A percentile compares a stretch with the other conserved stretches of the same genome.
Conservation (phyloP, 768 basidiomycete genomes). For the Boletus edulis region DNA sequence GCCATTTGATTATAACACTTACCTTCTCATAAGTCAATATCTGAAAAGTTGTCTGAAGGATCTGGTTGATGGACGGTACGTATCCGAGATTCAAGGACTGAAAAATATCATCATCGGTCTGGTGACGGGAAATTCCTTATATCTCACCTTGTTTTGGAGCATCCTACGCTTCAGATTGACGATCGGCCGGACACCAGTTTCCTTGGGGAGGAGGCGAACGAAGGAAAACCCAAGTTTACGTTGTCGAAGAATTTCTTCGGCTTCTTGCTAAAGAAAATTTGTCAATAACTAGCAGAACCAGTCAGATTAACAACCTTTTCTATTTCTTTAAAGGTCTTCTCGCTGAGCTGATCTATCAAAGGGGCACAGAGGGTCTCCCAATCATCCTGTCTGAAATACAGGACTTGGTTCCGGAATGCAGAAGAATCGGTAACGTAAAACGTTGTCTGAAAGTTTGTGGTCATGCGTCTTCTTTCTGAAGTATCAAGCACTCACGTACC, state of each 20-base stretch:
- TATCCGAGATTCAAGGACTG: conserved; percentile 32
- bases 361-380: conserved; percentile 86
- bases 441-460: conserved; percentile 55
- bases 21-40: conserved; percentile 90
- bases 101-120: not conserved
- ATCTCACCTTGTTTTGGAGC: conserved; percentile 31
- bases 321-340: conserved; percentile 68
- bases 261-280: conserved; percentile 50
- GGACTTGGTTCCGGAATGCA: conserved; percentile 73
- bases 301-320: conserved; percentile 46
- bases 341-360: conserved; percentile 69
- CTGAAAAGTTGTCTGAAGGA: conserved; percentile 80
- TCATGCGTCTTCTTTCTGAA: not conserved
- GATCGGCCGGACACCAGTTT: conserved; percentile 91
- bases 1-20: not conserved
- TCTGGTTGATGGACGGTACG: conserved; percentile 79
- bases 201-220: conserved; percentile 89
- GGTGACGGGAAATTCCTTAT: not conserved
- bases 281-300: not conserved
- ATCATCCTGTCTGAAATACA: conserved; percentile 94
- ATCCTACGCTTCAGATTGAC: conserved; percentile 79
- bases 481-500: conserved; percentile 40
- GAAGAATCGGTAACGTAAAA: conserved; percentile 95
- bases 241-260: conserved; percentile 62
- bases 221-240: conserved; percentile 81